Conservation (phyloP, 495 filamentous ascomycete genomes). For the Hapsidospora chrysogenum region DNA sequence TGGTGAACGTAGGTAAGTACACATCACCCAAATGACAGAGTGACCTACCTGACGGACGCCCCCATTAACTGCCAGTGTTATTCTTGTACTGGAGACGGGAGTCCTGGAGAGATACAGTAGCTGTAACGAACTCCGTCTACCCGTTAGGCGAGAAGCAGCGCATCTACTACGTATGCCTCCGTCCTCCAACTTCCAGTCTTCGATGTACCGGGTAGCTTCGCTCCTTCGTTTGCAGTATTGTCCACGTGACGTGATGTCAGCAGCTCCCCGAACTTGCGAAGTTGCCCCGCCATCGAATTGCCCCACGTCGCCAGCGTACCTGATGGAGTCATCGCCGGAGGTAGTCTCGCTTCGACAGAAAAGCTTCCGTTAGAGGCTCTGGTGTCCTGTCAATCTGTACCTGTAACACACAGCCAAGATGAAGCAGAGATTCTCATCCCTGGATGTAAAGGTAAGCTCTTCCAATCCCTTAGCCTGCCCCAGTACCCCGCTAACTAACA, state of each 20-base stretch:
- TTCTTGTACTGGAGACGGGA: too few species aligned
- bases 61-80: too few species aligned
- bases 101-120: too few species aligned
- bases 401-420: slow-evolving; percentile 35
- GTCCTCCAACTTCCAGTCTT: neutral
- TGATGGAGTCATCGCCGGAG: neutral
- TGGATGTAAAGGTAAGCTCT: slow-evolving; percentile 61
- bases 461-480: neutral
- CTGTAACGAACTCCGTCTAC: too few species aligned
- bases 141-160: too few species aligned
- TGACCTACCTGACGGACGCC: too few species aligned
- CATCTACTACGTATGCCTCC: too few species aligned
- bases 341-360: too few species aligned
- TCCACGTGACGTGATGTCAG: neutral
- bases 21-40: too few species aligned
- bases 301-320: neutral
- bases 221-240: neutral
- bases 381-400: too few species aligned
- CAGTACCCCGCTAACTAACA: slow-evolving; percentile 3
- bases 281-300: neutral
- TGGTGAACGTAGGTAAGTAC: too few species aligned
- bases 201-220: neutral
- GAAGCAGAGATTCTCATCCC: slow-evolving; percentile 95
- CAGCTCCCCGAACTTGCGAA: neutral
- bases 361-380: too few species aligned